Evolutionary conservation across 352 stramenopile genomes (phyloP).

Genomic region (Phytophthora pseudosyringae): DNA sequence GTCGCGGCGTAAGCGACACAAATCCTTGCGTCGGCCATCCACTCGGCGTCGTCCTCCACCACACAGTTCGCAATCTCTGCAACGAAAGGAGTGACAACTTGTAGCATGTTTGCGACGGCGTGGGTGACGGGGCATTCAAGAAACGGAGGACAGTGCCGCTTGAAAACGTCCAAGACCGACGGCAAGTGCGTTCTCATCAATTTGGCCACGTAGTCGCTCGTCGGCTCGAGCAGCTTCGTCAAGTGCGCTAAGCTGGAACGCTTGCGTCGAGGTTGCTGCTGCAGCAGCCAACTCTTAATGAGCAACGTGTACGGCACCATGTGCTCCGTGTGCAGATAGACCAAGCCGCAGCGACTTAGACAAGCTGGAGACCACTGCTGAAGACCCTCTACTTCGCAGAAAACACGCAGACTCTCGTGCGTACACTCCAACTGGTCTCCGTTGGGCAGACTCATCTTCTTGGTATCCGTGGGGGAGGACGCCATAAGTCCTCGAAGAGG

Average conservation of each 20-base stretch:
- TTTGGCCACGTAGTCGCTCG: conserved; percentile 46
- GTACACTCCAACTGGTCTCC: conserved; percentile 59
- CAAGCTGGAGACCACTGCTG: conserved; percentile 58
- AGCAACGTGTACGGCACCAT: conserved; percentile 67
- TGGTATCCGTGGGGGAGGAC: conserved; percentile 10
- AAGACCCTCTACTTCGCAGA: conserved; percentile 63
- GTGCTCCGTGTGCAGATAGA: conserved; percentile 61
- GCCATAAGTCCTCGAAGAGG: conserved; percentile 45
- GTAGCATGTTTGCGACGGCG: conserved; percentile 54
- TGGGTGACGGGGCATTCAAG: conserved; percentile 54
- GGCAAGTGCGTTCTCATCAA: conserved; percentile 55
- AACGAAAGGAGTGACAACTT: conserved; percentile 48
- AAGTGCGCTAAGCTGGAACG: conserved; percentile 21
- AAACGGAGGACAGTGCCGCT: conserved; percentile 44
- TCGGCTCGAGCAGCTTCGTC: conserved; percentile 16
- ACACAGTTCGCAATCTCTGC: conserved; percentile 40
- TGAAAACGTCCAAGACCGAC: conserved; percentile 60
- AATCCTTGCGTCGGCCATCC: conserved; percentile 38
- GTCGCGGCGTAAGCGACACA: conserved; percentile 46
- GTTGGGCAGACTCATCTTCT: conserved; percentile 52
- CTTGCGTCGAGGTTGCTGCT: conserved; percentile 27
- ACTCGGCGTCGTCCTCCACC: conserved; percentile 24
- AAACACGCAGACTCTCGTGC: conserved; percentile 48
- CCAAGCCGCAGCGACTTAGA: conserved; percentile 58
- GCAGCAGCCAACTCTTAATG: conserved; percentile 67